These are phyloP conservation scores for Nasturtium officinale DNA, from an alignment of 345 rosid species.

Conservation along the genomic window DNA sequence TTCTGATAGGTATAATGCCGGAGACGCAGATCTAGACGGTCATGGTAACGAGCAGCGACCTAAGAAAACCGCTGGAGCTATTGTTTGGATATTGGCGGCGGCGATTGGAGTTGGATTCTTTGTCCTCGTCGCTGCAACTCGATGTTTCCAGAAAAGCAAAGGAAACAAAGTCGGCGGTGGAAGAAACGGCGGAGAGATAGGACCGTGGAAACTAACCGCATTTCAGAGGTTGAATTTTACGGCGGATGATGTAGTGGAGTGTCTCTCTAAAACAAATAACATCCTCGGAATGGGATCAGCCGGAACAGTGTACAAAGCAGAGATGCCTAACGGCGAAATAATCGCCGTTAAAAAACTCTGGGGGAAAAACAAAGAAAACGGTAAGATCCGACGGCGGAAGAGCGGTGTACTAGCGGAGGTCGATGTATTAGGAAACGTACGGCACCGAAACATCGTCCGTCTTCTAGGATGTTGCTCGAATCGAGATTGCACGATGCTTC, in stretches of 20 bases:
- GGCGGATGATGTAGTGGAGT: constrained; percentile 85
- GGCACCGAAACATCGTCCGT: constrained; percentile 92
- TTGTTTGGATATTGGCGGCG: constrained; percentile 92
- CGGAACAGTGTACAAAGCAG: constrained; percentile 89
- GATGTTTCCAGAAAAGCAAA: constrained; percentile 70
- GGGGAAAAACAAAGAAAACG: constrained; percentile 75
- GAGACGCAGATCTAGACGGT: constrained; percentile 43
- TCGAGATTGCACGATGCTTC: constrained; percentile 87
- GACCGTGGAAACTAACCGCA: constrained; percentile 93
- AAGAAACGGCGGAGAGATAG: constrained; percentile 56
- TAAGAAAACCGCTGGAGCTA: constrained; percentile 73
- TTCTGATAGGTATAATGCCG: constrained; percentile 37
- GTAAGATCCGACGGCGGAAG: constrained; percentile 57
- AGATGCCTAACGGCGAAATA: constrained; percentile 93
- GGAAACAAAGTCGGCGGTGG: constrained; percentile 33
- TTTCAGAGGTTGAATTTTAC: constrained; percentile 88
- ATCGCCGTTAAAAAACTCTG: constrained; percentile 97
- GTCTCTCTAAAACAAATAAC: constrained; percentile 69
- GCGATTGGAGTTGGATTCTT: constrained; percentile 79
- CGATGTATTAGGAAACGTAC: constrained; percentile 83
- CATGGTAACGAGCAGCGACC: constrained; percentile 55
- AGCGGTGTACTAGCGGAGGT: constrained; percentile 92
- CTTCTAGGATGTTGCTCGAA: constrained; percentile 89
- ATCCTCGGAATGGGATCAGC: constrained; percentile 94
- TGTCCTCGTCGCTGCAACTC: constrained; percentile 69